Evolutionary conservation across 148 eudicot genomes (phyloP).

Genomic region (Polygonum aviculare): DNA sequence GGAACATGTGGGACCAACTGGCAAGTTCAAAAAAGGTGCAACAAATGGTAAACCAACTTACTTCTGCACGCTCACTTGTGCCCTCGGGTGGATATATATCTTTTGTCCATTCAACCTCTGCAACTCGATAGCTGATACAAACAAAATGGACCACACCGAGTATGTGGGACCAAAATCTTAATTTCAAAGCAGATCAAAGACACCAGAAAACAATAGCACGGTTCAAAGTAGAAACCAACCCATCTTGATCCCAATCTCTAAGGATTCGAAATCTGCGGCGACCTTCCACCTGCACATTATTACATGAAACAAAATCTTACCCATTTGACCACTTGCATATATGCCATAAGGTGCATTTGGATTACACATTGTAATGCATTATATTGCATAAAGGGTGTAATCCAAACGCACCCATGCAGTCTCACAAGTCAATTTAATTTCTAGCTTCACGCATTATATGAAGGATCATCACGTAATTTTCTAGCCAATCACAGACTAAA

Average conservation of each 20-base stretch:
- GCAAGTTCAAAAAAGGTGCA: not conserved
- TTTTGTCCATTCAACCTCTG: slow-evolving; percentile 72
- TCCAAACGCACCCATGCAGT: not conserved
- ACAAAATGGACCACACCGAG: not conserved
- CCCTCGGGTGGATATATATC: slow-evolving; percentile 64
- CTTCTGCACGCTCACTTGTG: slow-evolving; percentile 54
- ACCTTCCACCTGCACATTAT: slow-evolving; percentile 68
- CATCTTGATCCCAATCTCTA: slow-evolving; percentile 93
- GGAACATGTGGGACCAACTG: not conserved
- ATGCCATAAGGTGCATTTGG: no score
- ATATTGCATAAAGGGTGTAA: no score
- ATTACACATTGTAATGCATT: no score
- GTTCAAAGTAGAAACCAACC: slow-evolving; percentile 38
- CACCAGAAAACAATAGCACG: not conserved
- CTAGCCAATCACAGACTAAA: not conserved
- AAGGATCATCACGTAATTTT: not conserved
- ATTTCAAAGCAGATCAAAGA: slow-evolving; percentile 5
- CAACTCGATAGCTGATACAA: slow-evolving; percentile 40
- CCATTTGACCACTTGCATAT: not conserved
- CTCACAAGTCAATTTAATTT: not conserved
- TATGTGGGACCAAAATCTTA: not conserved
- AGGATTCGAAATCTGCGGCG: slow-evolving; percentile 84
- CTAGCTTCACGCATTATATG: not conserved
- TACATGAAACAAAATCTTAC: slow-evolving; percentile 4
- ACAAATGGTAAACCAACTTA: slow-evolving; percentile 27